A percentile compares a stretch with the other conserved stretches of the same genome.
Conservation (phyloP, 2,329 filamentous ascomycete species). For the Dactylellina drechsleri region DNA sequence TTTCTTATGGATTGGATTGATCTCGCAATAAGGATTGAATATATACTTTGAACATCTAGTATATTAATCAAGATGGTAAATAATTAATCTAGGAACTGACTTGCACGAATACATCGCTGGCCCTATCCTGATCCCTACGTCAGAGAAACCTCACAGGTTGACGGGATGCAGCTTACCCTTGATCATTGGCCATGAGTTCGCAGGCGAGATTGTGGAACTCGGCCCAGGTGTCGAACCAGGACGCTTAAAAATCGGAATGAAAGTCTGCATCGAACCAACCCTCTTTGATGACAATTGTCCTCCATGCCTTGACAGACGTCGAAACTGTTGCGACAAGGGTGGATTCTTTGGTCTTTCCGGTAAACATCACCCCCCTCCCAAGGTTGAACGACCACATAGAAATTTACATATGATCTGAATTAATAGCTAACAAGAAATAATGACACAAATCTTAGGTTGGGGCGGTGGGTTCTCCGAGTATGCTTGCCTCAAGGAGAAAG, state of each 20-base stretch:
- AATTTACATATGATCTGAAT: background rate
- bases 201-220: constrained; percentile 70
- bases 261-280: constrained; percentile 71
- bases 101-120: constrained; percentile 48
- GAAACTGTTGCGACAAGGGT: constrained; percentile 70
- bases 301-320: constrained; percentile 66
- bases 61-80: background rate
- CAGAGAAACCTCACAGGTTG: constrained; percentile 63
- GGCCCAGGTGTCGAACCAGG: constrained; percentile 64
- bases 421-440: background rate
- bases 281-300: constrained; percentile 64
- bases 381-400: background rate
- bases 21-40: background rate
- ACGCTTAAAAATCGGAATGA: constrained; percentile 67
- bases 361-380: background rate
- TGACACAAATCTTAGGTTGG: constrained; percentile 43
- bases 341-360: constrained; percentile 66
- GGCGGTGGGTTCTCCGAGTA: constrained; percentile 62
- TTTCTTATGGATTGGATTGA: no score
- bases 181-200: constrained; percentile 74
- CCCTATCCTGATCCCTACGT: constrained; percentile 40
- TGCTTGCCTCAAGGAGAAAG: constrained; percentile 68
- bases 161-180: constrained; percentile 70
- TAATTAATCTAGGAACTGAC: constrained; percentile 30
- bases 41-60: background rate